Percentiles rank a stretch among this genome's conserved stretches.
These are phyloP conservation scores for Takakia lepidozioides DNA, from an alignment of 225 moss, liverwort and hornwort species.

Conservation along the genomic window DNA sequence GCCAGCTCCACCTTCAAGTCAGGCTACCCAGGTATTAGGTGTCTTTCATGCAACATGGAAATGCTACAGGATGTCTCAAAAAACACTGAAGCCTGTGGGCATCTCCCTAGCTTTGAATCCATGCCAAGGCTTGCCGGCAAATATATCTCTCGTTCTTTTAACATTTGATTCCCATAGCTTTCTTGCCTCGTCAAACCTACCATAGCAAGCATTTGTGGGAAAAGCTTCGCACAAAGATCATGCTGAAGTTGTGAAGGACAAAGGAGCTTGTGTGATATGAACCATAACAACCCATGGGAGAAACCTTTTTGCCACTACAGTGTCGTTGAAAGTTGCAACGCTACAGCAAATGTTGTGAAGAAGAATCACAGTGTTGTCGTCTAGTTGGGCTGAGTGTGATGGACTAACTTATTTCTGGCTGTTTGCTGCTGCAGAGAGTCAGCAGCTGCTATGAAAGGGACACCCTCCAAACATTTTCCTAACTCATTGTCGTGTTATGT, in stretches of 20 bases:
- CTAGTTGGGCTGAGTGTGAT: no score
- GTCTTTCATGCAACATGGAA: conserved; percentile 50
- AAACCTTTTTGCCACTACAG: background rate
- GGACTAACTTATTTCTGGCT: no score
- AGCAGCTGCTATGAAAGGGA: conserved; percentile 69
- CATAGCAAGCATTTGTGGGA: conserved; percentile 4
- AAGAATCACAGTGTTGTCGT: conserved; percentile 36
- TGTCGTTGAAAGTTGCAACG: conserved; percentile 1
- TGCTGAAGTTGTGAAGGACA: background rate
- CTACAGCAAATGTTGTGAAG: background rate
- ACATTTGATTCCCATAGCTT: conserved; percentile 2
- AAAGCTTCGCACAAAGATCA: background rate
- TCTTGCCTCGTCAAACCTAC: conserved; percentile 3
- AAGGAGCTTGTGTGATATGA: background rate
- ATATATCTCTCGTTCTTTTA: conserved; percentile 2
- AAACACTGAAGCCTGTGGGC: conserved; percentile 30
- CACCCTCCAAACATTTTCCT: no score
- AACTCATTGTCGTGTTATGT: no score
- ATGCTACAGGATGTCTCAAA: conserved; percentile 32
- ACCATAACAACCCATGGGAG: background rate
- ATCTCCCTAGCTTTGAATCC: conserved; percentile 43
- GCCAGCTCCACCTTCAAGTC: conserved; percentile 17
- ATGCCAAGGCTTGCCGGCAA: conserved; percentile 21
- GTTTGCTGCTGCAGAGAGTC: no score
- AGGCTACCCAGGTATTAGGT: conserved; percentile 26